Evolutionary conservation across 495 filamentous ascomycete species (phyloP).

Genomic region (Pseudotulostoma volvatum): DNA sequence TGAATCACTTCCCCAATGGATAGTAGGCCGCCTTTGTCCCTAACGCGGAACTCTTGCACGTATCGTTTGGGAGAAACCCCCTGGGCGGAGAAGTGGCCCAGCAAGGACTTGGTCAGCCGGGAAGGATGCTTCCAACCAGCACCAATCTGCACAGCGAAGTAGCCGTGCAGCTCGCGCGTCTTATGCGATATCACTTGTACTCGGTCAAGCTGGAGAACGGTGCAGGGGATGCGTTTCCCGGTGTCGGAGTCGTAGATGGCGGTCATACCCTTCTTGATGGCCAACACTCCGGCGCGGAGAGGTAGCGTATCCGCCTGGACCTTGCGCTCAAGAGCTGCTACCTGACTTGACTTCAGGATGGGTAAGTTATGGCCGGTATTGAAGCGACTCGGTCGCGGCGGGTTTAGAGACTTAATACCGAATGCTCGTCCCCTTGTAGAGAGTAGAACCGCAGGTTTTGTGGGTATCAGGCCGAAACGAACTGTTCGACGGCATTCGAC

Average conservation of each 20-base stretch:
- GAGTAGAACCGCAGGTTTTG: too few relatives aligned
- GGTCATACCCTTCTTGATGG: constrained; percentile 88
- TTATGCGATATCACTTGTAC: constrained; percentile 78
- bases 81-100: constrained; percentile 70
- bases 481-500: too few relatives aligned
- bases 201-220: constrained; percentile 84
- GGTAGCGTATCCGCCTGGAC: constrained; percentile 62
- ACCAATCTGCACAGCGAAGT: constrained; percentile 84
- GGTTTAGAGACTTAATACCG: constrained; percentile 34
- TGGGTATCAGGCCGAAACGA: too few relatives aligned
- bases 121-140: constrained; percentile 55
- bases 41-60: constrained; percentile 74
- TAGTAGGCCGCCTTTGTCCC: constrained; percentile 50
- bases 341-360: constrained; percentile 50
- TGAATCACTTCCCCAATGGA: constrained; percentile 54
- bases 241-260: constrained; percentile 63
- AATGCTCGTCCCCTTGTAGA: too few relatives aligned
- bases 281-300: constrained; percentile 63
- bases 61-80: constrained; percentile 66
- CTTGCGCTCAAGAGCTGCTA: constrained; percentile 64
- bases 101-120: constrained; percentile 60
- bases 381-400: constrained; percentile 30
- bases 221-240: constrained; percentile 68
- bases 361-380: constrained; percentile 29
- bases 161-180: constrained; percentile 64